A percentile compares a stretch with the other conserved stretches of the same genome.
These are phyloP conservation scores for Boletus insuetus DNA, from an alignment of 768 basidiomycete species.

Conservation along the genomic window DNA sequence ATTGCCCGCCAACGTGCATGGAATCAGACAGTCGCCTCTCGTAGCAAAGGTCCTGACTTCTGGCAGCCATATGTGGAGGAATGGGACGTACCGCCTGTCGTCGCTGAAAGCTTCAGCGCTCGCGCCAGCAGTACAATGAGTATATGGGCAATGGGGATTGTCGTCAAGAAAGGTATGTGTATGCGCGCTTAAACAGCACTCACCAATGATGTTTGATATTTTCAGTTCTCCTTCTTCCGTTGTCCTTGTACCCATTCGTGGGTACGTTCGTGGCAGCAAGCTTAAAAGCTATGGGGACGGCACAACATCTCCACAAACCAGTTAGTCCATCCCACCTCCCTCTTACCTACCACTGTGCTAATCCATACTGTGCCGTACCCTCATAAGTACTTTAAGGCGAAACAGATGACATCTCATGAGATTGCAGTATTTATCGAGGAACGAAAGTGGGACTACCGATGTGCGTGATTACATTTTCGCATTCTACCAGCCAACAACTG, in stretches of 20 bases:
- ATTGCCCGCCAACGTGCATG: constrained; percentile 76
- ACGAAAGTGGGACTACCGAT: constrained; percentile 83
- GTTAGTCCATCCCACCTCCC: constrained; percentile 37
- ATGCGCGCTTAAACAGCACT: neutral
- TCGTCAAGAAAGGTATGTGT: constrained; percentile 25
- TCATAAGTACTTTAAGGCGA: constrained; percentile 75
- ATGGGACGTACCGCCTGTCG: constrained; percentile 60
- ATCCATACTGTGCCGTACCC: neutral
- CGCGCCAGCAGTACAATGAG: constrained; percentile 9
- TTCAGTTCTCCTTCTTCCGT: constrained; percentile 57
- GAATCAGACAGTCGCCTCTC: constrained; percentile 79
- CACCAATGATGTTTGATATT: neutral
- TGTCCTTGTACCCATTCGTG: constrained; percentile 66
- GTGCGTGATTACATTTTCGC: constrained; percentile 37
- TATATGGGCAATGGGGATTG: constrained; percentile 13
- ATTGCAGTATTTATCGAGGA: constrained; percentile 81
- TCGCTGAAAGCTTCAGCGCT: constrained; percentile 31
- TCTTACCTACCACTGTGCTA: neutral
- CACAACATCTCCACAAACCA: constrained; percentile 63
- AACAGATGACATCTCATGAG: constrained; percentile 74
- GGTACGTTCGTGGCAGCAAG: constrained; percentile 61
- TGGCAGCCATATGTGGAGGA: constrained; percentile 85
- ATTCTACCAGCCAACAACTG: neutral
- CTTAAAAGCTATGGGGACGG: constrained; percentile 66
- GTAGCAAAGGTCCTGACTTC: constrained; percentile 79